These are phyloP conservation scores for Aspergillus ustus DNA, from an alignment of 2,329 filamentous ascomycete species.

Conservation along the genomic window DNA sequence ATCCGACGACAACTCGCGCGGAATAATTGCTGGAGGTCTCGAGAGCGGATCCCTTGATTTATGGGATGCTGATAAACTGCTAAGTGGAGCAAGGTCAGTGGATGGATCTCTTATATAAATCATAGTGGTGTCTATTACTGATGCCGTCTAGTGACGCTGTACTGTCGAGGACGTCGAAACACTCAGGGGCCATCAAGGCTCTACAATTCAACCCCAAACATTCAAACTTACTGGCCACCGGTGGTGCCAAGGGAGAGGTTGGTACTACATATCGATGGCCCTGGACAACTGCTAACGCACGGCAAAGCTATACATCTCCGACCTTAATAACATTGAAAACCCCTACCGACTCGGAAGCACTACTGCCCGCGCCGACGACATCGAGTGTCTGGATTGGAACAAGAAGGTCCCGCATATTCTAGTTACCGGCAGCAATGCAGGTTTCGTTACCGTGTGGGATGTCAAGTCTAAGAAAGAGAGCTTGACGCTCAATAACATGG, in stretches of 20 bases:
- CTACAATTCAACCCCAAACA: constrained; percentile 95
- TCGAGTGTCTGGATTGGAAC: constrained; percentile 98
- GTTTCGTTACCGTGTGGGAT: constrained; percentile 98
- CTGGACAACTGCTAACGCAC: constrained; percentile 14
- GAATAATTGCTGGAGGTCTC: constrained; percentile 91
- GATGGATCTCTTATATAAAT: too few relatives aligned
- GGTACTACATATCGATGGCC: background rate
- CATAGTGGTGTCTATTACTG: constrained; percentile 21
- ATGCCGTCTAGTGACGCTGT: constrained; percentile 65
- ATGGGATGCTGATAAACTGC: constrained; percentile 82
- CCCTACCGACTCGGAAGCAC: constrained; percentile 87
- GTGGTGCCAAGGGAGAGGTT: constrained; percentile 86
- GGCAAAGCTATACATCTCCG: constrained; percentile 79
- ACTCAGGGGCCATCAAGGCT: constrained; percentile 89
- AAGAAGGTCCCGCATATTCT: constrained; percentile 96
- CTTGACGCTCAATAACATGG: constrained; percentile 85
- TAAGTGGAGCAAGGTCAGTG: constrained; percentile 56
- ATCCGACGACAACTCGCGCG: constrained; percentile 75
- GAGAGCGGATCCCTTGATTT: constrained; percentile 93
- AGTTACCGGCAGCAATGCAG: constrained; percentile 88
- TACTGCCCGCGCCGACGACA: constrained; percentile 88
- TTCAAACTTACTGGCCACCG: constrained; percentile 88
- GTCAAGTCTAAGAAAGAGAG: constrained; percentile 98
- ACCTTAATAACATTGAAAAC: constrained; percentile 85
- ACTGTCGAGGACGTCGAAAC: constrained; percentile 85